Conservation (phyloP, 2,329 filamentous ascomycete genomes). For the Exophiala lecanii-corni region DNA sequence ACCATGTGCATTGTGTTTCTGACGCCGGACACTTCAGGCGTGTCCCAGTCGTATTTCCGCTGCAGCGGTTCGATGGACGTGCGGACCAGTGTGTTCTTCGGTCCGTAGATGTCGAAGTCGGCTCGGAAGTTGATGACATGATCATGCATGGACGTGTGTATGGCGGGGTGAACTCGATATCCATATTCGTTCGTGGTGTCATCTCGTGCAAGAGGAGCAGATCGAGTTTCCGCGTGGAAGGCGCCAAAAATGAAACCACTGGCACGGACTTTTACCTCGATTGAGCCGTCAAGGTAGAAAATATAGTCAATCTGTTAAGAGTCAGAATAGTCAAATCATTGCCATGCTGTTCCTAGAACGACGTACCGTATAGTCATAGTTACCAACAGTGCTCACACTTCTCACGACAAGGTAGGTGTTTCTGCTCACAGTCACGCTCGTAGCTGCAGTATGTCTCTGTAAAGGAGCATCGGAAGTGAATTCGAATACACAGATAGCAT, state of each 20-base stretch:
- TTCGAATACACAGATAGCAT: conserved; percentile 35
- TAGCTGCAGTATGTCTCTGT: conserved; percentile 29
- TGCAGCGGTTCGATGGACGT: conserved; percentile 12
- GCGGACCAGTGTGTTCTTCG: conserved; percentile 28
- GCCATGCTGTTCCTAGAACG: not conserved
- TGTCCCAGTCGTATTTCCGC: conserved; percentile 13
- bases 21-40: conserved; percentile 9
- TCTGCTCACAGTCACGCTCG: conserved; percentile 31
- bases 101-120: conserved; percentile 34
- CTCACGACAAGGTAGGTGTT: conserved; percentile 42
- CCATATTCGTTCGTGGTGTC: conserved; percentile 32
- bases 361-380: conserved; percentile 47
- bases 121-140: conserved; percentile 37
- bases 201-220: conserved; percentile 9
- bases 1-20: conserved; percentile 20
- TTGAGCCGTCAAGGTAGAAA: conserved; percentile 50
- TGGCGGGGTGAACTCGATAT: conserved; percentile 32
- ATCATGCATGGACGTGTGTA: conserved; percentile 36
- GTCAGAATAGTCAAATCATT: not conserved
- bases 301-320: conserved; percentile 40
- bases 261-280: conserved; percentile 49
- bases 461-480: conserved; percentile 29
- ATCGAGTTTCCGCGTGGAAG: conserved; percentile 19
- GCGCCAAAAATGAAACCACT: conserved; percentile 29
- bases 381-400: conserved; percentile 48